Conservation (phyloP, 2,329 filamentous ascomycete species). For the Neofusicoccum sp. region DNA sequence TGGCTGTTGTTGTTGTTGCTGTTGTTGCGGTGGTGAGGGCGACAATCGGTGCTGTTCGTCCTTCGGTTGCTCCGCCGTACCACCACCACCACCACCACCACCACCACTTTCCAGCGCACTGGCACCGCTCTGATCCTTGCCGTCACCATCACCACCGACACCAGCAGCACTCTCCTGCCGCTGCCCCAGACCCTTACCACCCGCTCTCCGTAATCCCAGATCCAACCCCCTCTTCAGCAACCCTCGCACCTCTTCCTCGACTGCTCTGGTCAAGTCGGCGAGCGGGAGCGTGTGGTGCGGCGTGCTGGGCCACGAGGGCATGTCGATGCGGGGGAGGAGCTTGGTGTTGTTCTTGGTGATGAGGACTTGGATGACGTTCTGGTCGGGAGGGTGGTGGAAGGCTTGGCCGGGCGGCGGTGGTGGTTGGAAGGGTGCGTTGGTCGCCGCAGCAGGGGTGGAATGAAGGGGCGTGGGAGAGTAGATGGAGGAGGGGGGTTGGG, state of each 20-base stretch:
- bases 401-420: neutral
- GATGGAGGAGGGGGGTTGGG: neutral
- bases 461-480: neutral
- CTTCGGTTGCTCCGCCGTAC: neutral
- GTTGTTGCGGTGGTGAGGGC: neutral
- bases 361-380: slow-evolving; percentile 21
- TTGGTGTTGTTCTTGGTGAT: slow-evolving; percentile 16
- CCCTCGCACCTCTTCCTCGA: slow-evolving; percentile 3
- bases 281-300: slow-evolving; percentile 18
- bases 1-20: neutral
- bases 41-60: neutral
- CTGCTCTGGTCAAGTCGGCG: neutral
- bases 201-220: neutral
- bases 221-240: slow-evolving; percentile 7
- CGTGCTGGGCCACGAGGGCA: slow-evolving; percentile 15
- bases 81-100: too few species aligned
- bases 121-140: neutral
- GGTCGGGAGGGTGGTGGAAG: neutral
- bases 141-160: neutral
- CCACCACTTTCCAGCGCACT: neutral
- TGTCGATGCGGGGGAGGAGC: slow-evolving; percentile 18
- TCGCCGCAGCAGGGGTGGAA: neutral
- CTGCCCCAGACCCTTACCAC: neutral
- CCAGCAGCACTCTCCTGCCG: neutral
- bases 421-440: neutral